phyloP scores from a whole-genome alignment of 495 filamentous ascomycete genomes.

The Aspergillus hancockii region DNA sequence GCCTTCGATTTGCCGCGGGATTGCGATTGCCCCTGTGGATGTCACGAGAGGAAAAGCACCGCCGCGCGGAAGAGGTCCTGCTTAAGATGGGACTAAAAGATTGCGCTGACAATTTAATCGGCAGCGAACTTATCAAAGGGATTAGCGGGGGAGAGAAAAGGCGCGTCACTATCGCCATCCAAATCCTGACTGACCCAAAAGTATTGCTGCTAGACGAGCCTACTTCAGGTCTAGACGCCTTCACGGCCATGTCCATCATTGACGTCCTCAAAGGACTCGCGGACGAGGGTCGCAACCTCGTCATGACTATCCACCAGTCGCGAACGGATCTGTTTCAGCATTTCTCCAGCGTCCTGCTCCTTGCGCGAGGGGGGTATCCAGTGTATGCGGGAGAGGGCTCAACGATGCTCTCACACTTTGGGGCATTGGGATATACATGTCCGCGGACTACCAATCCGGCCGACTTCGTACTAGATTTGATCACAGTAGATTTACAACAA shows the following conservation, averaged over 20 bases:
- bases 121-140: conserved; percentile 69
- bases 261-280: conserved; percentile 67
- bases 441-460: conserved; percentile 69
- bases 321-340: conserved; percentile 69
- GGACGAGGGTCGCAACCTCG: conserved; percentile 70
- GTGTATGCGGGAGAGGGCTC: conserved; percentile 65
- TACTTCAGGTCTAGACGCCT: conserved; percentile 74
- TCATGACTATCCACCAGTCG: conserved; percentile 75
- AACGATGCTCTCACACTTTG: conserved; percentile 68
- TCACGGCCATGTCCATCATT: conserved; percentile 73
- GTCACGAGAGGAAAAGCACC: conserved; percentile 61
- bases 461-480: conserved; percentile 74
- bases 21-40: conserved; percentile 69
- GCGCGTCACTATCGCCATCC: conserved; percentile 72
- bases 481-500: conserved; percentile 71
- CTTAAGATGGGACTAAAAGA: conserved; percentile 75
- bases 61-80: conserved; percentile 67
- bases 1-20: conserved; percentile 65
- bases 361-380: conserved; percentile 62
- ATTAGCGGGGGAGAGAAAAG: conserved; percentile 79
- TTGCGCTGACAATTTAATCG: conserved; percentile 73
- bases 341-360: conserved; percentile 69
- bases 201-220: conserved; percentile 74
- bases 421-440: conserved; percentile 58
- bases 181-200: conserved; percentile 71